Evolutionary conservation across 306 rosid species (phyloP).

Genomic region (Castanospermum australe): DNA sequence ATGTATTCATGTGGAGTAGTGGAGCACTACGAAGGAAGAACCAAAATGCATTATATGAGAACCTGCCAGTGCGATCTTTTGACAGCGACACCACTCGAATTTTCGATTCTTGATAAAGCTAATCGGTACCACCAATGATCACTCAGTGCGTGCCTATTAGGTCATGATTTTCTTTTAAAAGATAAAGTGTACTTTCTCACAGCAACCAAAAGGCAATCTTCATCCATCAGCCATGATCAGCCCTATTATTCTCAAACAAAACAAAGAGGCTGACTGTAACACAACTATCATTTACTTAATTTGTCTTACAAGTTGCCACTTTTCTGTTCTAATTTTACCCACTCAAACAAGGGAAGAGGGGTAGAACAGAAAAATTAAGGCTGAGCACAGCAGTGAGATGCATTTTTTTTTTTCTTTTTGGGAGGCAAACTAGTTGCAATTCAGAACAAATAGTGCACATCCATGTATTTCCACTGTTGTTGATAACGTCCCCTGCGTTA

Average conservation of each 20-base stretch:
- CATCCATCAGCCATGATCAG: neutral
- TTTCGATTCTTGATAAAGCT: neutral
- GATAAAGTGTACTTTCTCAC: neutral
- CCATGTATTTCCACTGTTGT: constrained; percentile 54
- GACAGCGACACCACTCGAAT: neutral
- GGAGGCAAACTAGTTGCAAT: constrained; percentile 33
- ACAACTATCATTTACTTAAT: neutral
- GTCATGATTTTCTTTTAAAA: neutral
- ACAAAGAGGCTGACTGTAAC: neutral
- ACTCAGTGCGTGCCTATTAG: neutral
- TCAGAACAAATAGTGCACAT: constrained; percentile 57
- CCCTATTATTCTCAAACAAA: neutral
- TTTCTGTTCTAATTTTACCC: neutral
- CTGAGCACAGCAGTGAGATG: neutral
- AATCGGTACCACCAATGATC: neutral
- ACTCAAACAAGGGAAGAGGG: neutral
- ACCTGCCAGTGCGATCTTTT: neutral
- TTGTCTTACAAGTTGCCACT: neutral
- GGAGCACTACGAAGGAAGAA: too few species aligned
- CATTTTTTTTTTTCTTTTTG: neutral
- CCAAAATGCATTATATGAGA: neutral
- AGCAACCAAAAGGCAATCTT: neutral
- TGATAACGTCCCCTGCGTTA: constrained; percentile 38
- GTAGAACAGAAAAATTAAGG: neutral
- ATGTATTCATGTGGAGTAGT: too few species aligned